Conservation (phyloP, 352 stramenopile species). For the Globisporangium cylindrosporum region DNA sequence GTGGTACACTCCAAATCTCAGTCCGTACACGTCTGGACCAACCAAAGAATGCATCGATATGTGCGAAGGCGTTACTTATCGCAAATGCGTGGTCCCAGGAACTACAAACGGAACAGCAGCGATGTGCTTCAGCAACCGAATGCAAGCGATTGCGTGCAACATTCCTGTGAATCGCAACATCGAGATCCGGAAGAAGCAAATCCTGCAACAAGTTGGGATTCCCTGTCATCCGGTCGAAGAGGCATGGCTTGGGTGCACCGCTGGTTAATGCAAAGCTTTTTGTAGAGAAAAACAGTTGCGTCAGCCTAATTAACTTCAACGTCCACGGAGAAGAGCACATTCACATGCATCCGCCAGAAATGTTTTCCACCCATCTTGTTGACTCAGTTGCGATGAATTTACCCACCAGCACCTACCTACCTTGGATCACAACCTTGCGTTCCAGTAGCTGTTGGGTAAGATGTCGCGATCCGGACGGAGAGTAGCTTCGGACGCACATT, state of each 20-base stretch:
- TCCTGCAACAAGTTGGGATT: not conserved
- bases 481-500: no score
- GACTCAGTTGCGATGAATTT: not conserved
- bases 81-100: not conserved
- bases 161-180: not conserved
- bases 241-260: slow-evolving; percentile 10
- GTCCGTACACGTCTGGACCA: not conserved
- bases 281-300: no score
- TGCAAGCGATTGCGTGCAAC: slow-evolving; percentile 4
- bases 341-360: not conserved
- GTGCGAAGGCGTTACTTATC: slow-evolving; percentile 4
- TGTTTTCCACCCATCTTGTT: not conserved
- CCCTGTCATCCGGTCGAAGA: slow-evolving; percentile 13
- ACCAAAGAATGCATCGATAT: no score
- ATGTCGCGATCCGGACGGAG: no score
- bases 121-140: slow-evolving; percentile 13
- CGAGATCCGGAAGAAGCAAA: slow-evolving; percentile 9
- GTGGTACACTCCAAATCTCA: not conserved
- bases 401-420: not conserved
- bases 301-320: no score
- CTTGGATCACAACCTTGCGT: not conserved
- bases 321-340: no score
- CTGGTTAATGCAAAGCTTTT: not conserved
- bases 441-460: not conserved
- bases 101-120: not conserved